phyloP scores from a whole-genome alignment of 805 yeast genomes.

The Nakazawaea sp. region DNA sequence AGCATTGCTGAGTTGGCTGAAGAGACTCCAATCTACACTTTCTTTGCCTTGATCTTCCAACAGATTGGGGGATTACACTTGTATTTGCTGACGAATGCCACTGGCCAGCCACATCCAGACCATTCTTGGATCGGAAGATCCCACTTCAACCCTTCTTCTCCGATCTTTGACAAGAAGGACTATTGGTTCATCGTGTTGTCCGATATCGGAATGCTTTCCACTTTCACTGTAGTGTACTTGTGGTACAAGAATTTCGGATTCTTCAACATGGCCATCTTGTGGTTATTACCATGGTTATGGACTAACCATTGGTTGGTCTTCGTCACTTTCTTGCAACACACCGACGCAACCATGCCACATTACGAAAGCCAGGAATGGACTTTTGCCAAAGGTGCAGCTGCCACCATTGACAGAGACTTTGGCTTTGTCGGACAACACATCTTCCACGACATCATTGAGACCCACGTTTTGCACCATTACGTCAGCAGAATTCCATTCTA shows the following conservation, averaged over 20 bases:
- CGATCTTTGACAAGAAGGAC: slow-evolving; percentile 46
- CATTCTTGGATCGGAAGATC: slow-evolving; percentile 34
- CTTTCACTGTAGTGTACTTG: slow-evolving; percentile 38
- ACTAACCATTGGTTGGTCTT: slow-evolving; percentile 63
- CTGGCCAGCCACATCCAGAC: slow-evolving; percentile 46
- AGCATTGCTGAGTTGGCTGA: slow-evolving; percentile 39
- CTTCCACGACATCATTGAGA: slow-evolving; percentile 63
- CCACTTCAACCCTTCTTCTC: slow-evolving; percentile 50
- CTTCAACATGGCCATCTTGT: slow-evolving; percentile 44
- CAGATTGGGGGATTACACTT: slow-evolving; percentile 50
- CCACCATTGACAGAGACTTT: slow-evolving; percentile 56
- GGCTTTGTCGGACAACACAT: slow-evolving; percentile 52
- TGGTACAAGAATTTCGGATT: slow-evolving; percentile 43
- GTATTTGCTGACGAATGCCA: slow-evolving; percentile 44
- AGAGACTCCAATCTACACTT: slow-evolving; percentile 47
- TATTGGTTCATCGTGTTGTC: slow-evolving; percentile 49
- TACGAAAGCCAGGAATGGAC: slow-evolving; percentile 52
- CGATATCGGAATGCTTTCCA: slow-evolving; percentile 46
- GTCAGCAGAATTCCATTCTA: slow-evolving; percentile 82
- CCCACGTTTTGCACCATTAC: slow-evolving; percentile 84
- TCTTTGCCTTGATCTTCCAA: slow-evolving; percentile 38
- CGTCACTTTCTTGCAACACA: slow-evolving; percentile 56
- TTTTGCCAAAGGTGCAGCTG: slow-evolving; percentile 62
- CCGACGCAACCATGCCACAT: slow-evolving; percentile 55
- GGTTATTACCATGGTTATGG: slow-evolving; percentile 53